Evolutionary conservation across 805 yeast genomes (phyloP), one percentile per base, ranked within the genome.

Genomic region (Nakazawaea laoshanensis): DNA sequence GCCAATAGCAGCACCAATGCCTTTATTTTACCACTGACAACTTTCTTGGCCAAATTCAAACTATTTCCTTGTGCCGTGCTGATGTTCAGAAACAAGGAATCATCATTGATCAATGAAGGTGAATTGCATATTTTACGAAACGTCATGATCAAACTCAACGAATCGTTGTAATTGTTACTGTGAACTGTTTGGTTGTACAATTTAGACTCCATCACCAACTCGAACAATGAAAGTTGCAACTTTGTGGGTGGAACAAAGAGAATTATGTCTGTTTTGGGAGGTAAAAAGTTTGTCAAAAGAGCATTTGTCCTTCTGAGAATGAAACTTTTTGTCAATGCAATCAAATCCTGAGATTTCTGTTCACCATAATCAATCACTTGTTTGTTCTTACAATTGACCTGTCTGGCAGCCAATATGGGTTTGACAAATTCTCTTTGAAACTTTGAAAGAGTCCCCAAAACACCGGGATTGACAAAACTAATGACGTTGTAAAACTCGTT

Each of bases 51-150:
- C 7, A 69, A 50, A 26, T 55, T 58, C 10, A 47, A 33, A 5
- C 25, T 32, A 19, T 54, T 53, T 1, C 45, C 43, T 4, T 20
- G 27, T 0, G 38, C 44, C 13, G 42, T 42, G 18, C 50, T 47
- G 2, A 50, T 30, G 24, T 53, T 53, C n/a, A 40, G 43, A 30
- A 66, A 70, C n/a, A 57, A 47, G 3, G 58, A 52, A 40, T 81
- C 88, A 10, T 65, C 56, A 2, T 53, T 43, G 3, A 82, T 47
- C 20, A 88, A 58, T 1, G 75, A 60, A 0, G 95, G 94, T 0
- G 94, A 78, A 46, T 85, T 88, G 50, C 95, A 85, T 2, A 86
- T 66, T 47, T 88, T 88, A 43, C 85, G 76, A 48, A 85, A 71
- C 19, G 76, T 52, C 10, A 83, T 78, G 12, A 89, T 88, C 30